Conservation (phyloP, 202 grass and related monocot species). For the Schoenoplectus triqueter region DNA sequence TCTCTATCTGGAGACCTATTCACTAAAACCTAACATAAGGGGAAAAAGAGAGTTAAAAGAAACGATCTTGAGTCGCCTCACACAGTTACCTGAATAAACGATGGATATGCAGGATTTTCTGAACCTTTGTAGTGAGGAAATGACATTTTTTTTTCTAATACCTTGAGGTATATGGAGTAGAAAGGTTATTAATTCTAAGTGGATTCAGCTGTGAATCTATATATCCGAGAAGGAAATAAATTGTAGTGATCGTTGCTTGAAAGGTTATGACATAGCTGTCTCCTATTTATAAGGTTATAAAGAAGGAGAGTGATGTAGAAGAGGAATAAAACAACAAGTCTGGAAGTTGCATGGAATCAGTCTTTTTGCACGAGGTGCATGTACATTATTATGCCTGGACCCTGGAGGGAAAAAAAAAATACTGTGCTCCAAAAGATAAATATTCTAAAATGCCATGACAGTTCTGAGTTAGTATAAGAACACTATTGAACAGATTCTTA, state of each 20-base stretch:
- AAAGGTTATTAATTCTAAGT: background rate
- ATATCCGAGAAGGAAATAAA: background rate
- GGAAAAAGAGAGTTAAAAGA: background rate
- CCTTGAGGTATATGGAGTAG: background rate
- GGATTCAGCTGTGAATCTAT: background rate
- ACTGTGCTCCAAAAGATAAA: too few species aligned
- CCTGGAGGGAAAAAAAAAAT: too few species aligned
- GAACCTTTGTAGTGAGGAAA: conserved; percentile 26
- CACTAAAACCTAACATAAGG: background rate
- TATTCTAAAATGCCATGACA: too few species aligned
- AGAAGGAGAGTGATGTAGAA: background rate
- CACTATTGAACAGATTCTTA: too few species aligned
- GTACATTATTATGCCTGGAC: background rate
- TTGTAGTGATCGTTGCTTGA: background rate
- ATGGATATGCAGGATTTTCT: background rate
- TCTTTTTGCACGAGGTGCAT: background rate
- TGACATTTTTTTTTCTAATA: conserved; percentile 6
- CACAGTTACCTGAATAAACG: background rate
- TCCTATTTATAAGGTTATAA: background rate
- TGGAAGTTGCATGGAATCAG: conserved; percentile 12
- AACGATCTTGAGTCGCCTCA: background rate
- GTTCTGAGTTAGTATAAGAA: too few species aligned
- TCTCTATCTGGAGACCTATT: background rate
- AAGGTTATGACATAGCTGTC: conserved; percentile 7
- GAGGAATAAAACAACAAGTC: background rate